These are phyloP conservation scores for Xylaria venustula DNA, from an alignment of 495 filamentous ascomycete species.

Conservation along the genomic window DNA sequence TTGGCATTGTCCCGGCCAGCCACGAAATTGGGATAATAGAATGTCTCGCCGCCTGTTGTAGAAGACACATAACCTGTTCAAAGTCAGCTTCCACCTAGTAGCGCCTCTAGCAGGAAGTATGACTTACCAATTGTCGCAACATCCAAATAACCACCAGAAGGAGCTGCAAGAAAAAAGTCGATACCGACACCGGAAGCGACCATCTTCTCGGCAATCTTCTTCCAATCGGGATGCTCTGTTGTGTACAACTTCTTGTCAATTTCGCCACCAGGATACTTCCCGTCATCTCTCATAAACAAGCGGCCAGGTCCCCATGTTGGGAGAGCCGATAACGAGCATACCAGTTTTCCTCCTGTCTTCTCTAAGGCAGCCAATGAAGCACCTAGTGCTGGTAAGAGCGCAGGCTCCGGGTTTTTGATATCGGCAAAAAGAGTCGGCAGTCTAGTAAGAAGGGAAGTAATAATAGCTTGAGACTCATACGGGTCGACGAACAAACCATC, in stretches of 20 bases:
- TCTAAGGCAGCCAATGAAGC: conserved; percentile 78
- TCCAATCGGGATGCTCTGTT: conserved; percentile 83
- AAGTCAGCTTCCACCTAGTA: conserved; percentile 20
- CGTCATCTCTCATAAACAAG: conserved; percentile 81
- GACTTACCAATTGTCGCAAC: conserved; percentile 86
- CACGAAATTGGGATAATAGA: conserved; percentile 95
- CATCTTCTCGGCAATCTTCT: conserved; percentile 80
- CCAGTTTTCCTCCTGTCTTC: conserved; percentile 85
- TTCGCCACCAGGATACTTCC: conserved; percentile 81
- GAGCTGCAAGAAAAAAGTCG: conserved; percentile 92
- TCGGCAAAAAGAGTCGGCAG: conserved; percentile 82
- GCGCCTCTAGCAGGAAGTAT: not conserved
- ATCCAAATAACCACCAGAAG: conserved; percentile 86
- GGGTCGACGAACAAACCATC: conserved; percentile 95
- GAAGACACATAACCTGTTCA: conserved; percentile 63
- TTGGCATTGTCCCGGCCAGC: conserved; percentile 79
- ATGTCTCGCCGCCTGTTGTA: conserved; percentile 86
- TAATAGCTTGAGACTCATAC: conserved; percentile 83
- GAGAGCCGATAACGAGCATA: conserved; percentile 79
- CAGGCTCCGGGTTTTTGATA: conserved; percentile 85
- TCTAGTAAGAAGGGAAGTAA: conserved; percentile 75
- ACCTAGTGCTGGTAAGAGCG: conserved; percentile 78
- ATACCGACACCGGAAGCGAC: conserved; percentile 83
- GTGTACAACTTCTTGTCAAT: conserved; percentile 88
- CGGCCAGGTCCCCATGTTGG: conserved; percentile 89